Base-by-base conservation (phyloP, 2,329 filamentous ascomycete species). In the Neofusicoccum umdonicola region DNA sequence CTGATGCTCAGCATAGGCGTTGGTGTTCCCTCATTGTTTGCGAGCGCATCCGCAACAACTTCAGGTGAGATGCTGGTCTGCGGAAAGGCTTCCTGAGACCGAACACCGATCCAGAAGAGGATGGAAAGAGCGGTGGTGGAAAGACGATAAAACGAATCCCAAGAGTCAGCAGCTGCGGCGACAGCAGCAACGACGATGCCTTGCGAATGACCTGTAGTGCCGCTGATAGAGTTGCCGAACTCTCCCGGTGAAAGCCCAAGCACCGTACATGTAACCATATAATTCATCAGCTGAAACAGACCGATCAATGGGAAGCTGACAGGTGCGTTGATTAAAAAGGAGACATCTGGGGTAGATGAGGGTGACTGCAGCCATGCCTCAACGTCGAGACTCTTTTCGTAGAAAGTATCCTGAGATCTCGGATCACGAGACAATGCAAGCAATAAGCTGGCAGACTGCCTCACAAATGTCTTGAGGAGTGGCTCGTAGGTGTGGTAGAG, bases 281-380 rank as follows among this genome's bases (percentile, higher is more conserved):
- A 70, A 4, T 69, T 72, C 37, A 73, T 67, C 27, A 79, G 69
- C 62, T 76, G 74, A 15, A 77, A 56, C 19, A 78, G 67, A 0
- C 76, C 77, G 27, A 79, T 78, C 4, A 79, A 62, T 3, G 78
- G 77, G 50, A 79, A 75, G 68, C 78, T 79, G n/a, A 79, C 70
- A 4, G 78, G 77, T 7, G 77, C 75, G 3, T 71, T 73, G 37
- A 74, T 67, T 3, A 79, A 69, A 58, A 76, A 76, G n/a, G 73
- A 72, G 7, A 63, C 37, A 13, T 72, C 69, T 1, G 77, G 77
- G 0, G 68, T 70, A 1, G 66, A 64, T 8, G 73, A 69, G 6
- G 70, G 64, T 19, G 74, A 66, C 9, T 69, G 67, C 47, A 73
- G 66, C 70, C 73, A 75, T 37, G 66, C 66, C 54, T 71, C 65